These are phyloP conservation scores for Phytomonas sp. DNA, from an alignment of 208 protist genomes.

Conservation along the genomic window DNA sequence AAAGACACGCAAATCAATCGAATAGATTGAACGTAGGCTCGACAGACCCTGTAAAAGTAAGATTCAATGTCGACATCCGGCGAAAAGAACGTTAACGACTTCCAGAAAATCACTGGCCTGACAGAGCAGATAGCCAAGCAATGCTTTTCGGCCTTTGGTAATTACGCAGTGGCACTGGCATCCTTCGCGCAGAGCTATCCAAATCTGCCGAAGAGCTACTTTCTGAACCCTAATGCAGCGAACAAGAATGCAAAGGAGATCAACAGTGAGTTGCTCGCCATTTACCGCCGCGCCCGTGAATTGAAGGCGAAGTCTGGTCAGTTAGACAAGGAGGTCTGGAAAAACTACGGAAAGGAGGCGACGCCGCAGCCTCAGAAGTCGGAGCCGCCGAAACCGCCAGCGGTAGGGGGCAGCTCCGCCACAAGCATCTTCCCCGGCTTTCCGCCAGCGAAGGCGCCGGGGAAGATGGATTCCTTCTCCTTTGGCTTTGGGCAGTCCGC, in stretches of 20 bases:
- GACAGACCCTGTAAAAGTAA: background rate
- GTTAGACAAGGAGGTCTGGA: conserved; percentile 48
- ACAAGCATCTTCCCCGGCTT: background rate
- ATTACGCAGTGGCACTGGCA: conserved; percentile 54
- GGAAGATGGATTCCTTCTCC: conserved; percentile 14
- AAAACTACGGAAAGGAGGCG: conserved; percentile 16
- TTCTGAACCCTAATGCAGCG: conserved; percentile 27
- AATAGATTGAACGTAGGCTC: background rate
- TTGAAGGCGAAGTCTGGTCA: conserved; percentile 31
- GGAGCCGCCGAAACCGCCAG: background rate
- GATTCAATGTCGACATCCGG: background rate
- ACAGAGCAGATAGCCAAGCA: conserved; percentile 35
- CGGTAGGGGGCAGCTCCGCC: background rate
- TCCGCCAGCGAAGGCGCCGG: conserved; percentile 1
- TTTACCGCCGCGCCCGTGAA: conserved; percentile 55
- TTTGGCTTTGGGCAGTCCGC: conserved; percentile 10
- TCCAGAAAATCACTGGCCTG: conserved; percentile 57
- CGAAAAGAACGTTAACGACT: conserved; percentile 13
- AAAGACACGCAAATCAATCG: background rate
- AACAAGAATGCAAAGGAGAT: conserved; percentile 41
- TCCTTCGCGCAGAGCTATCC: conserved; percentile 72
- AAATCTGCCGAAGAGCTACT: conserved; percentile 40
- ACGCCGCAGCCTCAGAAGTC: background rate
- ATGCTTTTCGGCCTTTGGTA: conserved; percentile 53
- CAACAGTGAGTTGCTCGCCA: conserved; percentile 51